Evolutionary conservation across 768 basidiomycete species (phyloP), one percentile per base, ranked within the genome.

Genomic region (Suillus variegatus): DNA sequence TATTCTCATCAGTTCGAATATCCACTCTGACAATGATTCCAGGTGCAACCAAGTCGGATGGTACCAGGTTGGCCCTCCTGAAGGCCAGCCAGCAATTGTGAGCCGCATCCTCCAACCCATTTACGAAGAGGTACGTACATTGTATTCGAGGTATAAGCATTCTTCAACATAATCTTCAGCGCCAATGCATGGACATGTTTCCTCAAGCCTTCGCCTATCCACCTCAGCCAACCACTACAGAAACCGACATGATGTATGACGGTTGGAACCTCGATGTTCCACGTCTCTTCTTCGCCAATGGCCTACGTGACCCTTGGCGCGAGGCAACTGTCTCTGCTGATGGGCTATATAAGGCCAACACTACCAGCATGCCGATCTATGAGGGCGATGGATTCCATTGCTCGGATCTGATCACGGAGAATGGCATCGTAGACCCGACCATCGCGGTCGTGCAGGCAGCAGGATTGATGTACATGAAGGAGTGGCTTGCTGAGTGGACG

Each of bases 21-120:
- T 22, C 35, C 14, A 25, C 35, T 56, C 36, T 56, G 36, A 65
- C 43, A 54, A 51, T 60, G 25, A 61, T 47, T n/a, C 56, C 35
- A 89, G 88, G 5, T 92, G 91, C 71, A 90, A 89, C 69, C 83
- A 92, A 76, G 81, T 92, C 1, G 91, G 91, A 32, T 89, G 65
- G 64, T 78, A 71, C 66, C 76, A 76, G 65, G 78, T 73, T 6
- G 77, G 80, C 28, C 80, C 82, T 4, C 82, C 82, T 2, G 12
- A 40, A 12, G 74, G 68, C 35, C 72, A 76, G 51, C 80, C 82
- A 16, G 67, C 73, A 18, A 70, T 79, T 62, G 76, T 74, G 41
- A 77, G 78, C 28, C 73, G 74, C 9, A 73, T 80, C 41, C 14
- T 80, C 35, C 68, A 75, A 9, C 76, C 76, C 18, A 56, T 61